Base-by-base conservation (phyloP, 1,139 yeast genomes). In the Hanseniaspora gamundiae region DNA sequence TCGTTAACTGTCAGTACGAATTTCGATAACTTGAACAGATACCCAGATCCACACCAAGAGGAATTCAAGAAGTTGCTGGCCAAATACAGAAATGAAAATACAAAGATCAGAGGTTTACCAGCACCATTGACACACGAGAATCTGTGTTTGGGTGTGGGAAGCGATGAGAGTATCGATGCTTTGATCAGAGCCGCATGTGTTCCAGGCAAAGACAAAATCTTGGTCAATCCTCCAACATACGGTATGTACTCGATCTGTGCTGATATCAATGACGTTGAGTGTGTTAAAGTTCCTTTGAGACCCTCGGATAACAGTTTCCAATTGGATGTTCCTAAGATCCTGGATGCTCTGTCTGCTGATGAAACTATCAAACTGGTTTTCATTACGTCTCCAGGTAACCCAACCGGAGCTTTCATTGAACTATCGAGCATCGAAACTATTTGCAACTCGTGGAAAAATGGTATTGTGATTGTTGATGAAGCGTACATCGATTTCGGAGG, bases 321-420 rank as follows among this genome's bases (percentile, higher is more conserved):
- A 55, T 66, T 84, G 42, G 76, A 81, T 51, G 66, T 76, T 7
- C 76, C 71, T 1, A 68, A 65, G n/a, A 73, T 88, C 35, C 56
- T 72, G 28, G 60, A 66, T n/a, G 64, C 71, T 1, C 63, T 87
- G n/a, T 52, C 61, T 9, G 54, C 57, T 0, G 95, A 88, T 52
- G 61, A 76, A 0, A 45, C 63, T 10, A 80, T 88, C 52, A 88
- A 86, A 56, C 61, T 91, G 47, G 69, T 82, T 2, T 88, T 86
- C 59, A 66, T 88, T 50, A 88, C 97, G n/a, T 84, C 96, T 1
- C 98, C 98, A n/a, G 98, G 98, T 27, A 91, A 91, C 60, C 98
- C 98, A 29, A 91, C 98, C 0, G 96, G 82, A 4, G 73, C 77
- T 35, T 64, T 76, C 42, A 61, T 91, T 35, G 68, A 71, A 24